These are phyloP conservation scores for Oldenlandia corymbosa DNA, from an alignment of 257 asterid species.

Conservation along the genomic window DNA sequence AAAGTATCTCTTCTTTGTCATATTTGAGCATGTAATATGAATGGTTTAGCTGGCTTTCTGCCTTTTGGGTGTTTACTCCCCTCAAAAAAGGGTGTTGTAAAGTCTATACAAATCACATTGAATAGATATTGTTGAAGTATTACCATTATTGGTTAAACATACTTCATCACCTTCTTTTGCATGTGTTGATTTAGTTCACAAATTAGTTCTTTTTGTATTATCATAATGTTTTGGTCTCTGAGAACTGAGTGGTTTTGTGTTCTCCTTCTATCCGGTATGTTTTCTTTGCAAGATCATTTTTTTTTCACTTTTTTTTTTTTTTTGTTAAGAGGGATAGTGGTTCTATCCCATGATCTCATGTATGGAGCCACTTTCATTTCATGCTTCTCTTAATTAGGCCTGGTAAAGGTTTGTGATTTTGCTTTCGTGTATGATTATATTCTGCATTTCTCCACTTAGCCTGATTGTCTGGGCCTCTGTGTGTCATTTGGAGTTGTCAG, in stretches of 20 bases:
- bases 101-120: too few relatives aligned
- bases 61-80: neutral
- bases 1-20: neutral
- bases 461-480: too few relatives aligned
- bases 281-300: neutral
- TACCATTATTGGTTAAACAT: too few relatives aligned
- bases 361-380: neutral
- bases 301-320: neutral
- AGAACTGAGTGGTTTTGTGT: neutral
- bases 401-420: neutral
- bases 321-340: neutral
- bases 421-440: neutral
- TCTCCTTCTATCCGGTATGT: neutral
- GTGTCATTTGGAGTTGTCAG: too few relatives aligned
- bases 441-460: neutral
- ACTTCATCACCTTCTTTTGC: too few relatives aligned
- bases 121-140: too few relatives aligned
- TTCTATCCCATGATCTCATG: constrained; percentile 4
- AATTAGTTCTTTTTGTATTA: too few relatives aligned
- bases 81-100: too few relatives aligned
- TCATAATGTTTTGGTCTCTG: too few relatives aligned
- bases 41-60: neutral
- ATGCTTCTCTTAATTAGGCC: neutral
- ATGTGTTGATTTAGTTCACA: too few relatives aligned
- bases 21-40: neutral